Conservation (phyloP, 352 stramenopile species). For the Globisporangium perplexum region DNA sequence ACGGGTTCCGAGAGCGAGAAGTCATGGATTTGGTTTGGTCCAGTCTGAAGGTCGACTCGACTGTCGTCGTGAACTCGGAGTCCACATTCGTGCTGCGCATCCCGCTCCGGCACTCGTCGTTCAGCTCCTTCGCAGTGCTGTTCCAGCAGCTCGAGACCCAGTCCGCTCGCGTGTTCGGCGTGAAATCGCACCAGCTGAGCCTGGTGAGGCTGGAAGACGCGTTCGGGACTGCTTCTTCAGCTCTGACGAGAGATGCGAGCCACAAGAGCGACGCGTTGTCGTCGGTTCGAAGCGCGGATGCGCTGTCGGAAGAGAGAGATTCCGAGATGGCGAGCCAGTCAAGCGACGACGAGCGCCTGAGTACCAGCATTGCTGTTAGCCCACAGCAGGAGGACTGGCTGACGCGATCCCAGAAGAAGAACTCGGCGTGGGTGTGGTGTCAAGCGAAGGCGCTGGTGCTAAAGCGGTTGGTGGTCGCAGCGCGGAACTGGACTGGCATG, state of each 20-base stretch:
- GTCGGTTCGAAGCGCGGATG: background rate
- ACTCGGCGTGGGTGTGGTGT: background rate
- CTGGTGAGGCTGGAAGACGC: slow-evolving; percentile 73
- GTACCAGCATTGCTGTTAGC: background rate
- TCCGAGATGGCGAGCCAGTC: background rate
- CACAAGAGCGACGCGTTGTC: background rate
- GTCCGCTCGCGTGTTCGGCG: slow-evolving; percentile 14
- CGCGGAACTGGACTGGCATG: background rate
- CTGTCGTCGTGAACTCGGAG: slow-evolving; percentile 27
- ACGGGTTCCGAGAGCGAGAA: slow-evolving; percentile 11
- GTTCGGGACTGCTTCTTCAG: slow-evolving; percentile 13
- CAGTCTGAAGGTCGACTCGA: slow-evolving; percentile 8
- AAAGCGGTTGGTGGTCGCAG: background rate
- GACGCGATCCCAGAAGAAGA: slow-evolving; percentile 17
- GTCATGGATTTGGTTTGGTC: slow-evolving; percentile 20
- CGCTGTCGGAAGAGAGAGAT: background rate
- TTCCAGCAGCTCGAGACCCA: slow-evolving; percentile 25
- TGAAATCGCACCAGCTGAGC: slow-evolving; percentile 34
- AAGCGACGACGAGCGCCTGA: background rate
- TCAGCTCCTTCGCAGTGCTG: slow-evolving; percentile 26
- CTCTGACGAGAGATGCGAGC: background rate
- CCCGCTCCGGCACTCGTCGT: slow-evolving; percentile 17
- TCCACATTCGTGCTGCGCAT: slow-evolving; percentile 35
- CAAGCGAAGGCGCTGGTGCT: background rate
- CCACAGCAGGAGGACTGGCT: slow-evolving; percentile 15